Percentiles rank a stretch among this genome's conserved stretches.
phyloP scores from a whole-genome alignment of 2,329 filamentous ascomycete genomes.

The Penicillium sp. region DNA sequence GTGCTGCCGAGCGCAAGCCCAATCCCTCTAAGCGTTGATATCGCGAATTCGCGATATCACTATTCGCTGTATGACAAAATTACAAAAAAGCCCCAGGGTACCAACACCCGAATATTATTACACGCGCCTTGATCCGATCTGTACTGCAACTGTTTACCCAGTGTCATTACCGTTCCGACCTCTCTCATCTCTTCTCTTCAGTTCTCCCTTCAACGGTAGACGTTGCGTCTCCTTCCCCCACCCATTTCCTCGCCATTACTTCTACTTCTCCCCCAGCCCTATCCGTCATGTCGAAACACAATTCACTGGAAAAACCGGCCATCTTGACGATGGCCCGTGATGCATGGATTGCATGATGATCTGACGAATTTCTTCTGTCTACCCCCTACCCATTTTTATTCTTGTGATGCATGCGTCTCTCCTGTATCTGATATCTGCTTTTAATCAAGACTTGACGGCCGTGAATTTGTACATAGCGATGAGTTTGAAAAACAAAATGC shows the following conservation, averaged over 20 bases:
- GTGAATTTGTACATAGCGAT: constrained; percentile 20
- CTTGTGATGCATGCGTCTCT: constrained; percentile 18
- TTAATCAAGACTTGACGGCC: constrained; percentile 26
- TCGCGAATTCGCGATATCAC: not conserved
- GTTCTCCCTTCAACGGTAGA: constrained; percentile 1
- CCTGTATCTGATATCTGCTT: constrained; percentile 24
- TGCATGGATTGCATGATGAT: constrained; percentile 24
- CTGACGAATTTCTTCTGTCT: constrained; percentile 11
- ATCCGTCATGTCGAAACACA: constrained; percentile 16
- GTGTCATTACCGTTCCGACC: not conserved
- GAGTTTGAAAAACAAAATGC: constrained; percentile 16
- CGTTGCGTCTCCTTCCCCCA: not conserved
- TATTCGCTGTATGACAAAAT: not conserved
- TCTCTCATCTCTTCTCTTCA: not conserved
- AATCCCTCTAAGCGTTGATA: constrained; percentile 13
- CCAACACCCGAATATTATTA: not conserved
- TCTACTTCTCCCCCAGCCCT: constrained; percentile 10
- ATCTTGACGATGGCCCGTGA: constrained; percentile 24
- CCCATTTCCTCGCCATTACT: not conserved
- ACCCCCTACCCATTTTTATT: constrained; percentile 1
- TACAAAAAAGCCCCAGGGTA: not conserved
- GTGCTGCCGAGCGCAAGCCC: constrained; percentile 26
- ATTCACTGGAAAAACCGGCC: constrained; percentile 3
- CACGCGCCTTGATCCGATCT: not conserved
- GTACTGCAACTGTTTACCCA: not conserved